Base-by-base conservation (phyloP, 2,329 filamentous ascomycete genomes). In the Penicillium thymicola region DNA sequence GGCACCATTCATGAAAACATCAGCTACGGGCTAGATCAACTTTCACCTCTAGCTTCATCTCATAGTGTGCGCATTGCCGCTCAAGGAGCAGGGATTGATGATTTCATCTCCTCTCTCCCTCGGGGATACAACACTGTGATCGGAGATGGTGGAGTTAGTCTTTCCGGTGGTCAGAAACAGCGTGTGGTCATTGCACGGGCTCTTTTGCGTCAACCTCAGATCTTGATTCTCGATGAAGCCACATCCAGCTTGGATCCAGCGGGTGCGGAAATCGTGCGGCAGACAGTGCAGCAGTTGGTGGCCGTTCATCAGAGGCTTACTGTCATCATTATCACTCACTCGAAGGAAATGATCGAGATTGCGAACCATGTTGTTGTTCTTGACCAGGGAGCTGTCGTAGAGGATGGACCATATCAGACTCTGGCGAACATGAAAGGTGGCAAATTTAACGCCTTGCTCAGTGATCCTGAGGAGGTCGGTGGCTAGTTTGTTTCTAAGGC, bases 191-290 rank as follows among this genome's bases (percentile, higher is more conserved):
- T 97, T 58, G 91, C 92, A 0, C 81, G 92, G 1, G 91, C 92
- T 0, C 77, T 97, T 0, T 81, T 89, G 0, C 82, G 90, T 0
- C 78, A 81, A 14, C 92, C 92, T 0, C 80, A 82, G 40, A 78
- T 97, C 2, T 75, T 97, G 16, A 82, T 97, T 2, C 76, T 97
- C 2, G 93, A 97, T 65, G 92, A 97, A 75, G 90, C 92, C 1
- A 97, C 92, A 0, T 89, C 86, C 27, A 88, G 89, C 0, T 78
- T 97, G 0, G 92, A 97, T 67, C 79, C 81, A 0, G 83, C 87
- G 63, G 87, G 82, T 38, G 86, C 89, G 0, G 80, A 80, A 3
- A 74, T 81, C 2, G 82, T 97, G 4, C 79, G 89, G 13, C 74
- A 81, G 9, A 87, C 87, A 0, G 79, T 96, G 40, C 72, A 72